These are phyloP conservation scores for Huntiella omanensis DNA, from an alignment of 2,329 filamentous ascomycete species.

Conservation along the genomic window DNA sequence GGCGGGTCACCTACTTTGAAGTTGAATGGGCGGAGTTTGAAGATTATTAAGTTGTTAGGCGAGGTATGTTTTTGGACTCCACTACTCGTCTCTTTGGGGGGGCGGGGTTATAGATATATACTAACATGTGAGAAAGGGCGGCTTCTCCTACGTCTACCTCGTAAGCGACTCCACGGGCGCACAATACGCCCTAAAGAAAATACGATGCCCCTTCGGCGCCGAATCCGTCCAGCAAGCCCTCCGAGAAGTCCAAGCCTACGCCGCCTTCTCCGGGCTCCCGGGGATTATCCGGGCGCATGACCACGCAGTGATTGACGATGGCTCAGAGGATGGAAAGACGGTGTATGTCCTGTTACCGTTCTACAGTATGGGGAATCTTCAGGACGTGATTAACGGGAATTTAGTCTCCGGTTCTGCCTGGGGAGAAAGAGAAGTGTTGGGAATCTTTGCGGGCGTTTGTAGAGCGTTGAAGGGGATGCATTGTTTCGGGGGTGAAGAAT, in stretches of 20 bases:
- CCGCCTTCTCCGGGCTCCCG: slow-evolving; percentile 62
- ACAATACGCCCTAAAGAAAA: slow-evolving; percentile 93
- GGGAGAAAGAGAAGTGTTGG: slow-evolving; percentile 67
- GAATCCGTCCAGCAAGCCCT: slow-evolving; percentile 89
- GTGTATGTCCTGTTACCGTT: slow-evolving; percentile 95
- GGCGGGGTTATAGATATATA: not conserved
- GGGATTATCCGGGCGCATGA: slow-evolving; percentile 80
- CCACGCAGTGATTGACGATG: slow-evolving; percentile 61
- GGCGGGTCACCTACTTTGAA: slow-evolving; percentile 84
- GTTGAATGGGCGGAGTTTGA: slow-evolving; percentile 89
- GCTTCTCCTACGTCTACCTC: slow-evolving; percentile 97
- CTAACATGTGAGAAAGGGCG: slow-evolving; percentile 39
- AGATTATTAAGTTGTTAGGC: slow-evolving; percentile 81
- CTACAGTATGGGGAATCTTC: slow-evolving; percentile 84
- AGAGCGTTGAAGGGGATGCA: slow-evolving; percentile 81
- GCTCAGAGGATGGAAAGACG: slow-evolving; percentile 53
- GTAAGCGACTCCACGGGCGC: slow-evolving; percentile 77
- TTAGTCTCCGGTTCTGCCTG: slow-evolving; percentile 86
- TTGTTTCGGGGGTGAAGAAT: slow-evolving; percentile 14
- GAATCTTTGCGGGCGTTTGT: slow-evolving; percentile 81
- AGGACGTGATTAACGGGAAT: slow-evolving; percentile 98
- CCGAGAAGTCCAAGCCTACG: slow-evolving; percentile 94
- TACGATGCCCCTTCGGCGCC: slow-evolving; percentile 91
- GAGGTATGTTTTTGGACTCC: slow-evolving; percentile 37
- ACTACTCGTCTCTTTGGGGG: slow-evolving; percentile 2